Base-by-base conservation (phyloP, 2,329 filamentous ascomycete species). In the Davidsoniella eucalypti region DNA sequence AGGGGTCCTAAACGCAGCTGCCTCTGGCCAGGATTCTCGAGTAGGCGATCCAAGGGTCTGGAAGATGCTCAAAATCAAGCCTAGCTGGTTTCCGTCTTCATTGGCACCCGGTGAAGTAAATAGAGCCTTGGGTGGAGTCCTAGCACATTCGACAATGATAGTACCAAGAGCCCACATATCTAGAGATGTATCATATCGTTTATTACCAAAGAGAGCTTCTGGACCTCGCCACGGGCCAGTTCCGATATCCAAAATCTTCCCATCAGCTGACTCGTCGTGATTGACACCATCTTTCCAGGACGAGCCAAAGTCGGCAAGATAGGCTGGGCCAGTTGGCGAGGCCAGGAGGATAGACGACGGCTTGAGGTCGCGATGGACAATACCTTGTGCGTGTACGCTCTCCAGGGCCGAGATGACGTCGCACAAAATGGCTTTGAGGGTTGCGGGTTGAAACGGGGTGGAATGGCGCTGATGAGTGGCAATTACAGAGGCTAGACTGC, bases 361-460 rank as follows among this genome's bases (percentile, higher is more conserved):
- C 60, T 98, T 98, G 61, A 98, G 69, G 60, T 98, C 92, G 51
- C 92, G 80, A 62, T 98, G 92, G 50, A 98, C 82, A 52, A 98
- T 87, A 6, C 78, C 82, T 21, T 77, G 66, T 6, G 63, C 57
- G 61, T 98, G 92, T 2, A 95, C 69, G 57, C 84, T 73, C 2
- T 66, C 67, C 2, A 98, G 72, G 3, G 78, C 88, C 3, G 66
- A 63, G 60, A 95, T 83, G 5, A 92, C 60, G 56, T 88, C 80
- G 9, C 52, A 65, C 64, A 72, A 92, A 62, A 69, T 76, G 18
- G 60, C 57, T 17, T 61, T 60, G 12, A 68, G 23, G 4, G 48
- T 4, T 2, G 39, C 37, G 14, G 4, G 38, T 7, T 43, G 26
- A 3, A 47, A 16, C 4, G 38, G 37, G 2, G 44, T 47, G 55